phyloP scores from a whole-genome alignment of 805 yeast species.

The Nakazawaea ernobii region DNA sequence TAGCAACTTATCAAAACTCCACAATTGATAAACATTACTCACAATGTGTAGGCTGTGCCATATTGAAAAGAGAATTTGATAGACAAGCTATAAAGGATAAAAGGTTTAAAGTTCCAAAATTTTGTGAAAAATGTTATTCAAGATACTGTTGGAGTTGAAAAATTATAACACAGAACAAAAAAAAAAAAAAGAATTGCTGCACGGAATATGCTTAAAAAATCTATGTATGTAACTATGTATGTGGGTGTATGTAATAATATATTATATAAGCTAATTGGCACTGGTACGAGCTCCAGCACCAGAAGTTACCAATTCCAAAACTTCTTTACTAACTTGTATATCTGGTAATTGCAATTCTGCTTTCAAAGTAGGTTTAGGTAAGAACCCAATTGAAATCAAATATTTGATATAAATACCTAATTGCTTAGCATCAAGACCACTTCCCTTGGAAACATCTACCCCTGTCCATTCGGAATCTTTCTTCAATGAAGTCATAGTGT shows the following conservation, averaged over 20 bases:
- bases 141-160: slow-evolving; percentile 26
- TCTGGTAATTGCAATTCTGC: slow-evolving; percentile 49
- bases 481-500: slow-evolving; percentile 66
- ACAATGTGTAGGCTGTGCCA: slow-evolving; percentile 52
- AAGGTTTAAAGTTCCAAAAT: slow-evolving; percentile 21
- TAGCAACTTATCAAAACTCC: slow-evolving; percentile 43
- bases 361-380: slow-evolving; percentile 51
- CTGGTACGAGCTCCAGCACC: slow-evolving; percentile 78
- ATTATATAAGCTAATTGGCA: slow-evolving; percentile 32
- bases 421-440: slow-evolving; percentile 63
- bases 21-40: slow-evolving; percentile 28
- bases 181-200: no score
- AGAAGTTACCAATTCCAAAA: slow-evolving; percentile 48
- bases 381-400: slow-evolving; percentile 72
- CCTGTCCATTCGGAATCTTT: slow-evolving; percentile 61
- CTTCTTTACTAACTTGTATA: slow-evolving; percentile 47
- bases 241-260: no score
- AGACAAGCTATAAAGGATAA: slow-evolving; percentile 18
- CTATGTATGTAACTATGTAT: no score
- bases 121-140: slow-evolving; percentile 32
- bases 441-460: slow-evolving; percentile 60
- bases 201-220: no score
- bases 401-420: slow-evolving; percentile 78
- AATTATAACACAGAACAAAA: no score
- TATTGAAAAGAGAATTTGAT: slow-evolving; percentile 48